phyloP scores from a whole-genome alignment of 2,329 filamentous ascomycete genomes.

The Didymella pomorum region DNA sequence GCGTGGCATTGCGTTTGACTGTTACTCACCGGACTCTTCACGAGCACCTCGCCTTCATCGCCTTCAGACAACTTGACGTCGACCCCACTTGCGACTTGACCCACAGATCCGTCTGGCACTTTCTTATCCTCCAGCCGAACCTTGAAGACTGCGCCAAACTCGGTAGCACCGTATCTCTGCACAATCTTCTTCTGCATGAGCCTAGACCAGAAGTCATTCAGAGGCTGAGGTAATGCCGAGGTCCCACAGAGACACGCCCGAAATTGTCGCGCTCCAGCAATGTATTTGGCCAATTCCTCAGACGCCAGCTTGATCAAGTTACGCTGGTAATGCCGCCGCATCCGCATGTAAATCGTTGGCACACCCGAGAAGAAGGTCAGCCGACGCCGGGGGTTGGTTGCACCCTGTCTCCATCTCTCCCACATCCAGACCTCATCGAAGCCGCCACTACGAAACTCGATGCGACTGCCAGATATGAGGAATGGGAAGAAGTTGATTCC shows the following conservation, averaged over 20 bases:
- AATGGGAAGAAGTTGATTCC: conserved; percentile 50
- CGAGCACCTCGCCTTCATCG: conserved; percentile 59
- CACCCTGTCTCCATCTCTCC: conserved; percentile 46
- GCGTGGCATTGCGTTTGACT: background rate
- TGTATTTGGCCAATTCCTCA: conserved; percentile 49
- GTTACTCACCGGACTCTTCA: conserved; percentile 45
- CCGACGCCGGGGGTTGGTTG: conserved; percentile 28
- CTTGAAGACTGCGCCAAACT: conserved; percentile 56
- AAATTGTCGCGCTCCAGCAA: conserved; percentile 53
- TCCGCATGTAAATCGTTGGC: conserved; percentile 50
- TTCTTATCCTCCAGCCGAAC: conserved; percentile 46
- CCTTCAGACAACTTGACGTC: conserved; percentile 54
- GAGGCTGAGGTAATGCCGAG: conserved; percentile 58
- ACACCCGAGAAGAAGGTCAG: conserved; percentile 50
- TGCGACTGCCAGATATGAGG: conserved; percentile 42
- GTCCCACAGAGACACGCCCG: conserved; percentile 57
- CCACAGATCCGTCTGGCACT: conserved; percentile 45
- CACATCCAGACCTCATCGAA: conserved; percentile 50
- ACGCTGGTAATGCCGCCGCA: conserved; percentile 49
- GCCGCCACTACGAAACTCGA: conserved; percentile 48
- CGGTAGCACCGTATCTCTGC: conserved; percentile 56
- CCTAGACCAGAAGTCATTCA: conserved; percentile 60
- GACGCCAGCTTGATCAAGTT: conserved; percentile 41
- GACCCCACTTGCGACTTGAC: conserved; percentile 50
- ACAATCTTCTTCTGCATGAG: conserved; percentile 55